These are phyloP conservation scores for Cubamyces sp. DNA, from an alignment of 768 basidiomycete species.

Conservation along the genomic window DNA sequence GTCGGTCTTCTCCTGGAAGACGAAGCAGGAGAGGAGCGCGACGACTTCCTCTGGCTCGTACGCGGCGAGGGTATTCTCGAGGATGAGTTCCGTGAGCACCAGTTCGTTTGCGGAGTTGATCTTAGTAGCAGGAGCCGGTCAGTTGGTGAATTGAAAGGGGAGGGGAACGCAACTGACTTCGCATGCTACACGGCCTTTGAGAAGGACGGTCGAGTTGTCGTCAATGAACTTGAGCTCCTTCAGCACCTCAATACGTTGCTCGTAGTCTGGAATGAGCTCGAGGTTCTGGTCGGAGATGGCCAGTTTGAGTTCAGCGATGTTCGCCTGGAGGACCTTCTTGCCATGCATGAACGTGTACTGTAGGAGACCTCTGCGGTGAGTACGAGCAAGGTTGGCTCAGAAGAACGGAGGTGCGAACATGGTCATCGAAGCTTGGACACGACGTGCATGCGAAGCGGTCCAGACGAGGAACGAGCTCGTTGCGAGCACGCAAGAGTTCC, in stretches of 20 bases:
- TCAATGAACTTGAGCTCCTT: slow-evolving; percentile 93
- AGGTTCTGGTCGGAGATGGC: slow-evolving; percentile 96
- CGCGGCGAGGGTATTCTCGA: slow-evolving; percentile 89
- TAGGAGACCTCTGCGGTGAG: background rate
- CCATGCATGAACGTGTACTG: slow-evolving; percentile 82
- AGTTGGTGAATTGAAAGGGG: background rate
- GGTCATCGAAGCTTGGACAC: slow-evolving; percentile 72
- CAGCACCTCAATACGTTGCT: slow-evolving; percentile 89
- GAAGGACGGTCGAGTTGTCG: slow-evolving; percentile 90
- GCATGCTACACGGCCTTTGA: slow-evolving; percentile 98
- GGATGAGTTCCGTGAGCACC: slow-evolving; percentile 92
- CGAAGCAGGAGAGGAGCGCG: slow-evolving; percentile 92
- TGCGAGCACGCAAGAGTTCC: slow-evolving; percentile 69
- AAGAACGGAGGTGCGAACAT: slow-evolving; percentile 53
- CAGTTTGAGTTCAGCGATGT: slow-evolving; percentile 77
- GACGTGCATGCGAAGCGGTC: slow-evolving; percentile 50
- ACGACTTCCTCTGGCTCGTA: slow-evolving; percentile 97
- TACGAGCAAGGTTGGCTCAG: background rate
- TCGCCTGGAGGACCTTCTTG: slow-evolving; percentile 71
- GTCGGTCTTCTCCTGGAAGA: slow-evolving; percentile 98
- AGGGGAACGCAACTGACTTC: slow-evolving; percentile 57
- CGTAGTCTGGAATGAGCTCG: slow-evolving; percentile 95
- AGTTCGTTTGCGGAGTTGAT: slow-evolving; percentile 99
- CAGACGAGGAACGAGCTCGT: slow-evolving; percentile 50
- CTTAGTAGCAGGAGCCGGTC: slow-evolving; percentile 42